Conservation (phyloP, 2,329 filamentous ascomycete genomes). For the Ophiostoma sp. region DNA sequence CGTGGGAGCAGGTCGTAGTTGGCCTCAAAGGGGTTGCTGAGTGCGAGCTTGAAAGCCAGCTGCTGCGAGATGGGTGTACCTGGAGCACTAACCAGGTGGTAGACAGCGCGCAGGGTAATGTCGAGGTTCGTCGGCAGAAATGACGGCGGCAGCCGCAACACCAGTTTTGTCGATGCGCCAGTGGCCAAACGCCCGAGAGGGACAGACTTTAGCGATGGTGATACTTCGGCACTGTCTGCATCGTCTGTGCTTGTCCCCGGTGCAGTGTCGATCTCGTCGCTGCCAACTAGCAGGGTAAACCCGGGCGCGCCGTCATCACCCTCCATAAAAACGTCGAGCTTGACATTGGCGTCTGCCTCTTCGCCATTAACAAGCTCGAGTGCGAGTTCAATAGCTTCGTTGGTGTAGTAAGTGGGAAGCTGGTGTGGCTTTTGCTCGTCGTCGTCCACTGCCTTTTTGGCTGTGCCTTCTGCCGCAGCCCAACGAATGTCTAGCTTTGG, state of each 20-base stretch:
- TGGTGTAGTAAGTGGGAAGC: constrained; percentile 61
- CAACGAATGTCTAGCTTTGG: constrained; percentile 76
- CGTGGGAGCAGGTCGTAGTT: constrained; percentile 82
- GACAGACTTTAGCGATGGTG: constrained; percentile 38
- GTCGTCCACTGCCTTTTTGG: background rate
- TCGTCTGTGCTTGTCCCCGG: constrained; percentile 12
- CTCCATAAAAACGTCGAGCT: constrained; percentile 62
- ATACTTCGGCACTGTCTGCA: constrained; percentile 13
- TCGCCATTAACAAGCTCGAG: constrained; percentile 76
- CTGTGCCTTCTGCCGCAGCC: background rate
- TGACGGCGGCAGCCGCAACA: constrained; percentile 48
- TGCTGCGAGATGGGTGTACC: constrained; percentile 76
- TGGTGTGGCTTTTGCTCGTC: background rate
- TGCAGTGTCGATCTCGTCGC: constrained; percentile 27
- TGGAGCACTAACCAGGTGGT: constrained; percentile 71
- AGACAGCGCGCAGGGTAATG: constrained; percentile 66
- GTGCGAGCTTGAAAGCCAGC: constrained; percentile 60
- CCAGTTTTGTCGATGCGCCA: constrained; percentile 39
- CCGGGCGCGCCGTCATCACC: constrained; percentile 43
- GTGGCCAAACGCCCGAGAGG: constrained; percentile 45
- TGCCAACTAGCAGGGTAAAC: constrained; percentile 37
- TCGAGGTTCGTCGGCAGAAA: constrained; percentile 54
- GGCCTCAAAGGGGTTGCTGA: constrained; percentile 83
- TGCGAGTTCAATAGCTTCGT: constrained; percentile 65
- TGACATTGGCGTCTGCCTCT: constrained; percentile 68